Percentiles rank a stretch among this genome's conserved stretches.
These are phyloP conservation scores for Blastocystis sp. DNA, from an alignment of 352 stramenopile species.

Conservation along the genomic window DNA sequence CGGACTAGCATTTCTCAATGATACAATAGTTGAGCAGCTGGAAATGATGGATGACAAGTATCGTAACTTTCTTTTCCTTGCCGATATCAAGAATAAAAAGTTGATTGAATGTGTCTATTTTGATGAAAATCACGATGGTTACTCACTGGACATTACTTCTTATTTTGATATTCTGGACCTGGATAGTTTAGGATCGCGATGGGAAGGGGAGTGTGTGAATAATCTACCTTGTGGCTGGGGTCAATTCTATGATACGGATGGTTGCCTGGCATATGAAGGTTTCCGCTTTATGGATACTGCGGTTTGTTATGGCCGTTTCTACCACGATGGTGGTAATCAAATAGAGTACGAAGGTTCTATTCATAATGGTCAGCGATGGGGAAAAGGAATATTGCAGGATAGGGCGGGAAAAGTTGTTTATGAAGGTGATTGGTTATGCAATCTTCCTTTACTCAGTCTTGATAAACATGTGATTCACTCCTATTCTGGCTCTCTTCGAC, in stretches of 20 bases:
- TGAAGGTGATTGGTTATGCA: neutral
- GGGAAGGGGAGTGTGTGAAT: neutral
- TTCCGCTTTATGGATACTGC: neutral
- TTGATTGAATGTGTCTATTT: neutral
- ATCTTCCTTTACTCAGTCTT: neutral
- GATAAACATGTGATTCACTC: neutral
- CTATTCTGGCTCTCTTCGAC: neutral
- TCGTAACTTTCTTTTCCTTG: neutral
- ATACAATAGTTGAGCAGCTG: neutral
- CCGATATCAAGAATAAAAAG: neutral
- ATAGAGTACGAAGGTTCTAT: neutral
- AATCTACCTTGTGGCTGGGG: neutral
- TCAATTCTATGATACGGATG: neutral
- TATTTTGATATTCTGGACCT: neutral
- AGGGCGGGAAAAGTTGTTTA: neutral
- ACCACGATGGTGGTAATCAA: neutral
- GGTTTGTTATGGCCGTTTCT: neutral
- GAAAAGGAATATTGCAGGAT: neutral
- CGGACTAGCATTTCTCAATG: neutral
- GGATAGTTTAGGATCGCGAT: neutral
- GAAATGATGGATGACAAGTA: neutral
- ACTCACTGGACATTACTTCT: neutral
- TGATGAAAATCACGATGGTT: neutral
- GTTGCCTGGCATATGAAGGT: neutral
- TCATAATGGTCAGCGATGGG: neutral